A percentile compares a stretch with the other conserved stretches of the same genome.
Conservation (phyloP, 148 eudicot species). For the Rhododendron ovatum region DNA sequence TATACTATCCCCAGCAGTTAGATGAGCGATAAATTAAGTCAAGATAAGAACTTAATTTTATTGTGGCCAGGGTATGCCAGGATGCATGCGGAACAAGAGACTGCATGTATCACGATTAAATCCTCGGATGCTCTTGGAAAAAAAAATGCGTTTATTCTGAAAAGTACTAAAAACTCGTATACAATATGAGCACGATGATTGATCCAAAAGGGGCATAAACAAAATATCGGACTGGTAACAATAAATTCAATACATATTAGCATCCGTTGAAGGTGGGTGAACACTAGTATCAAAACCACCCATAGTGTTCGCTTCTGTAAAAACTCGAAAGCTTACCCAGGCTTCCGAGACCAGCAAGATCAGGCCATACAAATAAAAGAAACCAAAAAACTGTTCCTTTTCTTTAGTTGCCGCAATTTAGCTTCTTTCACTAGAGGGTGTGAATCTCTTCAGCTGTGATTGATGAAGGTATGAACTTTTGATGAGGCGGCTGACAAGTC, state of each 20-base stretch:
- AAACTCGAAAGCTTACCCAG: not conserved
- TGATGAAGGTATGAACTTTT: conserved; percentile 1
- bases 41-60: not conserved
- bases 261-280: not conserved
- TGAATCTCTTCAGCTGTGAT: conserved; percentile 1
- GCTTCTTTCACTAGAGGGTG: not conserved
- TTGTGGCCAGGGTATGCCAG: not conserved
- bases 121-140: not conserved
- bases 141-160: not conserved
- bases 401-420: not conserved
- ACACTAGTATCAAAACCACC: conserved; percentile 5
- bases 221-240: not conserved
- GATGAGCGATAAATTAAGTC: not conserved
- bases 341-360: conserved; percentile 3
- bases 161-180: not conserved
- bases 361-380: not conserved
- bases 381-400: not conserved
- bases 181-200: not conserved
- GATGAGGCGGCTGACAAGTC: conserved; percentile 1
- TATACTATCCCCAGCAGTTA: not conserved
- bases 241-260: not conserved
- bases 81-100: not conserved
- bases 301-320: not conserved
- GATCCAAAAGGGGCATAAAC: not conserved
- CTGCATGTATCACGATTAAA: not conserved